phyloP scores from a whole-genome alignment of 306 rosid species.

The Cucumis melo region DNA sequence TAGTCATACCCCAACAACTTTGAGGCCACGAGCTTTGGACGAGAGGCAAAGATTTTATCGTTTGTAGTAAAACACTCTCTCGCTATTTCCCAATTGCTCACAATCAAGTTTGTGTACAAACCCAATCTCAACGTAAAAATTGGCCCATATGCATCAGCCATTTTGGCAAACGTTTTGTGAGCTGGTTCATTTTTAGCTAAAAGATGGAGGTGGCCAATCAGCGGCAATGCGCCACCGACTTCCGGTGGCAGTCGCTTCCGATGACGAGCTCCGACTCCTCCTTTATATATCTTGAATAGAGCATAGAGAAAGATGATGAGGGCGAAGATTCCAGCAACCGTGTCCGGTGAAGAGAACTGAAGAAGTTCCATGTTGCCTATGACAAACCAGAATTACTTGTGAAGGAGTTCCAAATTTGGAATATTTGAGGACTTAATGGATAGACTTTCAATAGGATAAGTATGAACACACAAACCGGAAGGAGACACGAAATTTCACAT shows the following conservation, averaged over 20 bases:
- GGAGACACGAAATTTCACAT: background rate
- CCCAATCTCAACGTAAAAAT: slow-evolving; percentile 9
- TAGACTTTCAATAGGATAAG: background rate
- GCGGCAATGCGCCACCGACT: no score
- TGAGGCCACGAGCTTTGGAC: slow-evolving; percentile 4
- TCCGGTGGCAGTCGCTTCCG: background rate
- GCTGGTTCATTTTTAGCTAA: background rate
- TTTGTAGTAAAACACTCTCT: slow-evolving; percentile 39
- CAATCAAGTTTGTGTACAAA: slow-evolving; percentile 8
- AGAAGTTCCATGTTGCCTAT: background rate
- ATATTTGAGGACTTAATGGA: background rate
- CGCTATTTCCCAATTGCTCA: slow-evolving; percentile 32
- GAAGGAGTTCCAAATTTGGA: no score
- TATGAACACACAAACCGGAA: no score
- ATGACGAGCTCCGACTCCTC: background rate
- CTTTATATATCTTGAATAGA: background rate
- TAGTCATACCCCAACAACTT: background rate
- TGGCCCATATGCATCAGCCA: slow-evolving; percentile 22
- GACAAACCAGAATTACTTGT: no score
- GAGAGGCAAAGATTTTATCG: slow-evolving; percentile 17
- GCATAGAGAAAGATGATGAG: background rate
- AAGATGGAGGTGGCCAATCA: background rate
- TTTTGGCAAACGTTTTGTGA: slow-evolving; percentile 10
- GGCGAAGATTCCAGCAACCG: background rate
- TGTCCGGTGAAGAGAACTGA: background rate